Base-by-base conservation (phyloP, 2,329 filamentous ascomycete species). In the Aureobasidium sp. region DNA sequence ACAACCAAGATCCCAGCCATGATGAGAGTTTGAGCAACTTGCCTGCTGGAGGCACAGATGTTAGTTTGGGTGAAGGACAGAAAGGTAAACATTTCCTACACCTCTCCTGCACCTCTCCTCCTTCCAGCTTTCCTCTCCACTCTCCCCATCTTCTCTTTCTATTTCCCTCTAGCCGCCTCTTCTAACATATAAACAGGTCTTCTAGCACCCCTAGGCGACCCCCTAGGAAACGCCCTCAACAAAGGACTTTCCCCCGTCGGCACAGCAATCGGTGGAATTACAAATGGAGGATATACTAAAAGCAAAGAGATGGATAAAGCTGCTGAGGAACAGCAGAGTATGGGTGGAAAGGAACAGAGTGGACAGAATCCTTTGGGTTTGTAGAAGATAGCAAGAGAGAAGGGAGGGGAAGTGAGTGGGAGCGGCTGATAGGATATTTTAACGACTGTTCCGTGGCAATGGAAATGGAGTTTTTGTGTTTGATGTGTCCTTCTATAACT, bases 351-450 rank as follows among this genome's bases (percentile, higher is more conserved):
- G 30, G 59, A 66, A 55, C 72, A 73, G 68, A 70, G 64, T 25
- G 72, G 69, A 10, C 66, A 70, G 67, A 74, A 74, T 63, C 72
- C 72, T 48, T 61, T 73, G 39, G 71, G 72, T 2, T 62, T 74
- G 66, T 73, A n/a, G n/a, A n/a, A n/a, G n/a, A n/a, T n/a, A n/a
- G n/a, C n/a, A n/a, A n/a, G n/a, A n/a, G n/a, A n/a, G n/a, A n/a
- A n/a, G n/a, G n/a, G n/a, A n/a, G n/a, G n/a, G n/a, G n/a, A n/a
- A n/a, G n/a, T n/a, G n/a, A n/a, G n/a, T n/a, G n/a, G n/a, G n/a
- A n/a, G n/a, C n/a, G n/a, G n/a, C n/a, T n/a, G n/a, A n/a, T n/a
- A n/a, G n/a, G n/a, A n/a, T n/a, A n/a, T n/a, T n/a, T n/a, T n/a
- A n/a, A n/a, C n/a, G n/a, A n/a, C n/a, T n/a, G n/a, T n/a, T n/a